phyloP scores from a whole-genome alignment of 2,329 filamentous ascomycete genomes.

The Ophiostoma tasmaniense region DNA sequence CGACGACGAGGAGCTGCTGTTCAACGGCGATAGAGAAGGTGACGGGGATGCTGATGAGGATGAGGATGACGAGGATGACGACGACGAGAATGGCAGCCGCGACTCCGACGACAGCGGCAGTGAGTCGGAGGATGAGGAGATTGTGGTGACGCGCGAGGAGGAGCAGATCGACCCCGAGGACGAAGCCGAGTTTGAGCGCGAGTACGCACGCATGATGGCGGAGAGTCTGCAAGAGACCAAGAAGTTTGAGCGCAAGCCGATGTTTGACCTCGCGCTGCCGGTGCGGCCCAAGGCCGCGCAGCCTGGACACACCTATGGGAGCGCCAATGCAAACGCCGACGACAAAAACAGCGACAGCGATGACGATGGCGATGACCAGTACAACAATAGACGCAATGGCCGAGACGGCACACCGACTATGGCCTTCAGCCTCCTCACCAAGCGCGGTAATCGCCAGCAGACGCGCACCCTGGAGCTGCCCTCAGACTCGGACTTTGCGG shows the following conservation, averaged over 20 bases:
- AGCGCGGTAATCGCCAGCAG: slow-evolving; percentile 93
- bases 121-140: slow-evolving; percentile 75
- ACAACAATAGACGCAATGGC: background rate
- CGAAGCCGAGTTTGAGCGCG: slow-evolving; percentile 94
- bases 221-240: slow-evolving; percentile 83
- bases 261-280: slow-evolving; percentile 95
- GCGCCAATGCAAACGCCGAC: background rate
- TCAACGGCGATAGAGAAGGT: slow-evolving; percentile 30
- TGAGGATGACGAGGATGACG: slow-evolving; percentile 45
- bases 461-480: slow-evolving; percentile 85
- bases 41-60: slow-evolving; percentile 34
- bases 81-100: slow-evolving; percentile 41
- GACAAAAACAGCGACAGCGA: background rate
- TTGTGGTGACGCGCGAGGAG: slow-evolving; percentile 84
- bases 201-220: slow-evolving; percentile 97
- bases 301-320: background rate
- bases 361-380: background rate
- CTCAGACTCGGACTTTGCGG: slow-evolving; percentile 85
- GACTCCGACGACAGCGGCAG: slow-evolving; percentile 33
- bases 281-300: slow-evolving; percentile 57
- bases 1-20: slow-evolving; percentile 48
- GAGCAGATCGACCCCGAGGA: slow-evolving; percentile 86
- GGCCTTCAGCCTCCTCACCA: slow-evolving; percentile 93
- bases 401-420: slow-evolving; percentile 53
- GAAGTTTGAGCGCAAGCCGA: slow-evolving; percentile 88